Conservation (phyloP, 371 early-diverging fungal genomes). For the Blakeslea trispora region DNA sequence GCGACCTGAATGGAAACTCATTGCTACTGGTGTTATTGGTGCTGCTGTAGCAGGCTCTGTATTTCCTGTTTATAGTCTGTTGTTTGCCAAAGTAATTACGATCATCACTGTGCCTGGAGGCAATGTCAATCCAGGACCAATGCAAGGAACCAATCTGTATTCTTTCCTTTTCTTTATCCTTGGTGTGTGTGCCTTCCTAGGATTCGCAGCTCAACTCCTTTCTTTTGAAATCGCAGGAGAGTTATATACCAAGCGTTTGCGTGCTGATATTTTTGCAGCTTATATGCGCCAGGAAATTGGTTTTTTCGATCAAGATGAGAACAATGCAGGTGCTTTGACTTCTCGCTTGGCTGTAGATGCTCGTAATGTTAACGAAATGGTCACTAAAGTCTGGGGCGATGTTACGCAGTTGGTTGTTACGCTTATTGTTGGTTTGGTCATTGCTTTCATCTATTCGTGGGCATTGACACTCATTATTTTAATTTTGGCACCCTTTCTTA, state of each 20-base stretch:
- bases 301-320: constrained; percentile 84
- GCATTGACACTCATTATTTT: constrained; percentile 58
- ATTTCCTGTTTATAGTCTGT: constrained; percentile 48
- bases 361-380: constrained; percentile 61
- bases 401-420: constrained; percentile 56
- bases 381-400: constrained; percentile 67
- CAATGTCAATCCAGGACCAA: constrained; percentile 38
- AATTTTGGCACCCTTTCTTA: constrained; percentile 53
- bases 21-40: constrained; percentile 42
- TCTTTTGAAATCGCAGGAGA: constrained; percentile 57
- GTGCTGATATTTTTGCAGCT: constrained; percentile 56
- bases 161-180: constrained; percentile 73
- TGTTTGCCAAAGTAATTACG: constrained; percentile 40
- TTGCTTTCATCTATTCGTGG: constrained; percentile 59
- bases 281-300: constrained; percentile 81
- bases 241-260: constrained; percentile 58
- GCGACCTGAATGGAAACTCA: constrained; percentile 38
- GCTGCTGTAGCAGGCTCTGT: constrained; percentile 57
- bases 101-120: constrained; percentile 3
- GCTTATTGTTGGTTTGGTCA: constrained; percentile 36
- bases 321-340: constrained; percentile 82
- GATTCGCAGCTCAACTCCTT: constrained; percentile 32
- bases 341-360: constrained; percentile 84
- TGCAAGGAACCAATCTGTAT: constrained; percentile 65
- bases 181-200: constrained; percentile 53